These are phyloP conservation scores for Cyclaneusma minus DNA, from an alignment of 2,329 filamentous ascomycete species.

Conservation along the genomic window DNA sequence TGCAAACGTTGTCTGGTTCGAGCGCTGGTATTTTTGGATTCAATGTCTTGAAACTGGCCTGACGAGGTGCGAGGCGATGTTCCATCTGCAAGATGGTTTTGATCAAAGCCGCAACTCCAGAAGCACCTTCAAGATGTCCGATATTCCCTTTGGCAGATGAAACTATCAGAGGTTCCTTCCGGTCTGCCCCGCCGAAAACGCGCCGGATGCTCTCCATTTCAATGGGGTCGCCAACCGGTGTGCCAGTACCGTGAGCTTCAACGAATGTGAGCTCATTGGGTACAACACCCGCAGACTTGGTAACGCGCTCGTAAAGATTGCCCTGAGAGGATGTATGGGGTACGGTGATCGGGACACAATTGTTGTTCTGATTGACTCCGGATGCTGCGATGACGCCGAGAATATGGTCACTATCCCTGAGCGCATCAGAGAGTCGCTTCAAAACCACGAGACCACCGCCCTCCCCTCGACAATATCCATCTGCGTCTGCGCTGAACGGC, in stretches of 20 bases:
- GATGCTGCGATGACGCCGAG: slow-evolving; percentile 1
- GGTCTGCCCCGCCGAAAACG: slow-evolving; percentile 12
- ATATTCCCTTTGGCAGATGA: slow-evolving; percentile 15
- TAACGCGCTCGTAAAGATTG: slow-evolving; percentile 16
- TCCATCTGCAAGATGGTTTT: slow-evolving; percentile 18
- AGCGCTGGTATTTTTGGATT: slow-evolving; percentile 19
- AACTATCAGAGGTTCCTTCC: slow-evolving; percentile 20
- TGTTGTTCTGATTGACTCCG: slow-evolving; percentile 4
- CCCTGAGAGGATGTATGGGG: slow-evolving; percentile 14
- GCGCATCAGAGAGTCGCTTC: slow-evolving; percentile 31
- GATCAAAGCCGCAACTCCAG: slow-evolving; percentile 15
- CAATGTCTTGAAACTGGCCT: slow-evolving; percentile 16
- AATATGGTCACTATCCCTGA: slow-evolving; percentile 23
- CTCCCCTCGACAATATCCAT: slow-evolving; percentile 39
- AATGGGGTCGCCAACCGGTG: slow-evolving; percentile 16
- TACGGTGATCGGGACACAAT: slow-evolving; percentile 5
- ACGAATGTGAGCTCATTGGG: slow-evolving; percentile 17
- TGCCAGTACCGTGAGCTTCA: slow-evolving; percentile 18
- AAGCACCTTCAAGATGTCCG: slow-evolving; percentile 19
- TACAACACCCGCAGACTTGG: slow-evolving; percentile 10
- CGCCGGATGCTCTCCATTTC: slow-evolving; percentile 15
- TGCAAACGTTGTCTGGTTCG: slow-evolving; percentile 7
- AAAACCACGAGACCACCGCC: slow-evolving; percentile 30
- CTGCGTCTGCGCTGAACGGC: slow-evolving; percentile 26
- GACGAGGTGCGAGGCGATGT: slow-evolving; percentile 12